Base-by-base conservation (phyloP, 352 stramenopile species). In the Phytophthora aleatoria region DNA sequence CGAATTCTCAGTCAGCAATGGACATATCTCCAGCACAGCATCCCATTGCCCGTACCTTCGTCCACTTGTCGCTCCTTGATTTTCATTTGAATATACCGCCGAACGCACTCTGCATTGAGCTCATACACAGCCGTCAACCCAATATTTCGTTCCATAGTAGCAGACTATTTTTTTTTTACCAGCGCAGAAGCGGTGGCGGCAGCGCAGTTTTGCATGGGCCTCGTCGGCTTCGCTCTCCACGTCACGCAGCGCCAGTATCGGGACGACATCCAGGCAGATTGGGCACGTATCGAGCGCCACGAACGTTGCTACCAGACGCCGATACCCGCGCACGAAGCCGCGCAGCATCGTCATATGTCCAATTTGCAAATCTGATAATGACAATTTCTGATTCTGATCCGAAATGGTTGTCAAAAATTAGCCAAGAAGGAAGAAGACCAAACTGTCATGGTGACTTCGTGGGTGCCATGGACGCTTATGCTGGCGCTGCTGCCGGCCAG, bases 211-310 rank as follows among this genome's bases (percentile, higher is more conserved):
- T 15, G 64, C 73, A 52, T 83, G 69, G 1, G 61, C 49, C 47
- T 82, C 58, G 26, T 72, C 43, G 11, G 26, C 52, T 50, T 42
- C 59, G 0, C 50, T 20, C 57, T 69, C 39, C 39, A 79, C 61
- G 41, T 89, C 78, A 3, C 52, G 20, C 36, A 85, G 56, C 16
- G 49, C 63, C 31, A 85, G 53, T 49, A 85, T 55, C 0, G 83
- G 81, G 8, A 92, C 71, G 26, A 53, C 28, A n/a, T 92, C 79
- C 49, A 90, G 50, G 39, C 83, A 91, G 45, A 91, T 89, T 38
- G 79, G 76, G 51, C 83, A 91, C 48, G 30, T 58, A 41, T 64
- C 52, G 0, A 74, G 76, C 31, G 65, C 16, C 26, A 77, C 60
- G 20, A 91, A 56, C 44, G 82, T 79, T 51, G 79, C 79, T 42